phyloP scores from a whole-genome alignment of 2,329 filamentous ascomycete genomes.

The Amauroascus verrucosus region DNA sequence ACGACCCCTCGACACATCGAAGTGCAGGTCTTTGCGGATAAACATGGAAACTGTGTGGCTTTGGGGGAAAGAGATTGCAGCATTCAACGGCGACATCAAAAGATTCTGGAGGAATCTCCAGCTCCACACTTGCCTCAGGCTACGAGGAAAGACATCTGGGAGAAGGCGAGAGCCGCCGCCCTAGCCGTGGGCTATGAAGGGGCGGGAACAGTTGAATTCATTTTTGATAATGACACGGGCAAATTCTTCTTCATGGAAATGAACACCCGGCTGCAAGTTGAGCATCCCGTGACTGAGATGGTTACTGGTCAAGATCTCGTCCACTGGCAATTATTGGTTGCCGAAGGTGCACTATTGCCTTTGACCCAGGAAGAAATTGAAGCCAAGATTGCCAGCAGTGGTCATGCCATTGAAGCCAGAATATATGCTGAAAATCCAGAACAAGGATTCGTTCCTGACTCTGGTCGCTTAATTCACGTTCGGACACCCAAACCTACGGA shows the following conservation, averaged over 20 bases:
- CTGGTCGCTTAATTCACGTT: constrained; percentile 75
- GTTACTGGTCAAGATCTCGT: constrained; percentile 71
- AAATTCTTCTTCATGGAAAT: constrained; percentile 64
- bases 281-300: constrained; percentile 87
- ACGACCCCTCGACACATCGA: constrained; percentile 57
- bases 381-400: constrained; percentile 59
- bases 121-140: constrained; percentile 51
- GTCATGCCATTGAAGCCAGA: constrained; percentile 86
- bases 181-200: constrained; percentile 56
- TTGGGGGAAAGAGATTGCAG: constrained; percentile 57
- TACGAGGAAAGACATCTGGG: constrained; percentile 55
- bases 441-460: constrained; percentile 86
- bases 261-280: constrained; percentile 81
- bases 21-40: constrained; percentile 57
- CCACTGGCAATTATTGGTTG: constrained; percentile 88
- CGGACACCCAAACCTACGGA: constrained; percentile 58
- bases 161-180: constrained; percentile 53
- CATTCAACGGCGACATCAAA: constrained; percentile 56
- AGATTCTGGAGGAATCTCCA: constrained; percentile 56
- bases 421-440: constrained; percentile 96
- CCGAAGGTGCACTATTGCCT: constrained; percentile 58
- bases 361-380: constrained; percentile 57
- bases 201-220: constrained; percentile 58
- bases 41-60: constrained; percentile 54
- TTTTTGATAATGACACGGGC: constrained; percentile 56